Evolutionary conservation across 2,329 filamentous ascomycete genomes (phyloP), one percentile per base, ranked within the genome.

Genomic region (Alternaria metachromatica): DNA sequence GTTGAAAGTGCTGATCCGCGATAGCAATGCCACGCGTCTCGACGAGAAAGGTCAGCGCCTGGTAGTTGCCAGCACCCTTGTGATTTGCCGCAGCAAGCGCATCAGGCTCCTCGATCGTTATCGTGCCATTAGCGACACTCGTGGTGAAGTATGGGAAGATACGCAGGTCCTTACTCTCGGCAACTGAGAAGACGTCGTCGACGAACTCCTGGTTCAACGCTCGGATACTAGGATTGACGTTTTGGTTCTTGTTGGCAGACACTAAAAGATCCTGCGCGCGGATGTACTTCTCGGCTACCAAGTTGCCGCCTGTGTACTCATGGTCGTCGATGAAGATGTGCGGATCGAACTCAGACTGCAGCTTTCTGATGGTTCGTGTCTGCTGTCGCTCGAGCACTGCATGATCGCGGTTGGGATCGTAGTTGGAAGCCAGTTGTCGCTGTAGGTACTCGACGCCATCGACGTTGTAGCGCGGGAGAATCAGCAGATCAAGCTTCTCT

Each of bases 351-450:
- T 65, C 45, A 2, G 64, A 68, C 43, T 70, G 72, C 1, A 68
- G 64, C 18, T 57, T 54, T 23, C 72, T 70, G 37, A 77, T 72
- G n/a, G 68, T 63, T 11, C 69, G 66, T 3, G 73, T 71, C 26
- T 77, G 73, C 37, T 70, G 57, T 25, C 75, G 67, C 9, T 67
- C 65, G 9, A 75, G 60, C n/a, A 75, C 74, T 12, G 69, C 51
- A 49, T 76, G 73, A 44, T 77, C 75, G 21, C 75, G 68, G 44
- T 77, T 77, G 2, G 72, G 67, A 54, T 77, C 70, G n/a, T 70
- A 66, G 48, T 73, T 71, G 50, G 63, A 68, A 4, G 67, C 70
- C 9, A 70, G 50, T 26, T 66, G 62, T 12, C 71, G 67, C 53
- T 73, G 70, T 51, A 73, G 66, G 41, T 73, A 74, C 37, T 60